Base-by-base conservation (phyloP, 768 basidiomycete genomes). In the Exidia glandulosa region DNA sequence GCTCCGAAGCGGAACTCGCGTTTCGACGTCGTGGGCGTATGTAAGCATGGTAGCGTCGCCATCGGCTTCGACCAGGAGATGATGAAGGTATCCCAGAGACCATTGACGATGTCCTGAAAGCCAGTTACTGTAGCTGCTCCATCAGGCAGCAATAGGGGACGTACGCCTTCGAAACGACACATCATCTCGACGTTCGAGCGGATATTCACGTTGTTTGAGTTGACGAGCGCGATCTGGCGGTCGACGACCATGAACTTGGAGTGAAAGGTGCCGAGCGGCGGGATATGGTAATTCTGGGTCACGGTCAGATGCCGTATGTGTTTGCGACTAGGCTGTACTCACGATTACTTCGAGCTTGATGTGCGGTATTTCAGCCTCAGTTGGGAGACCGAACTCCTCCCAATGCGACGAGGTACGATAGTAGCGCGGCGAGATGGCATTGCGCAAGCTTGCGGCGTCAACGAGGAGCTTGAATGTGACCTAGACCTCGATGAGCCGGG, bases 321-420 rank as follows among this genome's bases (percentile, higher is more conserved):
- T n/a, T n/a, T n/a, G n/a, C n/a, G n/a, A n/a, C n/a, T n/a, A n/a
- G n/a, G n/a, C n/a, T n/a, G n/a, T n/a, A n/a, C n/a, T n/a, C n/a
- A n/a, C n/a, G n/a, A 86, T 71, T 33, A 86, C 79, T 66, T 87
- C 79, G 54, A 87, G 73, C 25, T 80, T 74, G 36, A 87, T 68
- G 60, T 84, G 79, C 2, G 80, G 81, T 31, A 87, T 82, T 60
- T 86, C 82, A 13, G 78, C 75, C 29, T 74, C 72, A 41, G 67
- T 70, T 0, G 86, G 86, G 0, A 84, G 67, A 58, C 78, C 74
- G 25, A 87, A 74, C 52, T 75, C n/a, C n/a, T n/a, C n/a, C n/a
- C n/a, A 67, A 32, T 70, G 63, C 75, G 79, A 82, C 57, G 75
- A n/a, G n/a, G n/a, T n/a, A n/a, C n/a, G n/a, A n/a, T n/a, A n/a